Evolutionary conservation across 2,329 filamentous ascomycete species (phyloP), one percentile per base, ranked within the genome.

Genomic region (Venturia pyrina): DNA sequence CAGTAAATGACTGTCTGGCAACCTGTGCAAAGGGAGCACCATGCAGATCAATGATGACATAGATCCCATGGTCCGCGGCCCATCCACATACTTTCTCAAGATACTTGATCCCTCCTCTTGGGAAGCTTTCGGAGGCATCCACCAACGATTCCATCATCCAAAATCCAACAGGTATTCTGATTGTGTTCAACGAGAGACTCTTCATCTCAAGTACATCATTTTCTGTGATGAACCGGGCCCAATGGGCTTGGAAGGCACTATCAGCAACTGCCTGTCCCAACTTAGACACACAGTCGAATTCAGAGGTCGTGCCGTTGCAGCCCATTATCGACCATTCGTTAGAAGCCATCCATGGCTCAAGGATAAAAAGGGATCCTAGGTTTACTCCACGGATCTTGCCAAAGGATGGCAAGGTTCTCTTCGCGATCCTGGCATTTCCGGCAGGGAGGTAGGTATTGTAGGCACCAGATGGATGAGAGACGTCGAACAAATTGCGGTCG

Each of bases 381-480:
- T 85, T 85, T 66, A 85, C 83, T 41, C 83, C 83, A 11, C 82
- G 80, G 63, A 85, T 80, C 70, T 82, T 83, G 57, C 21, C 48
- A n/a, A 24, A 59, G 2, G 53, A 59, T 59, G 53, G 53, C 19
- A 59, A 37, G n/a, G 53, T 59, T 15, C 53, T 34, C 53, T 37
- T 59, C 28, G 5, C 5, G 24, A n/a, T 37, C 19, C 53, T 34
- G 32, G 32, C 53, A n/a, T 37, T n/a, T 59, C 53, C 53, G 19
- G 53, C 28, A 19, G 53, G 53, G 11, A 59, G 28, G 17, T 37
- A 19, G 28, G 32, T 59, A n/a, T 59, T 7, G 17, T 10, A n/a
- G 53, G 32, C 53, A 59, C 37, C 53, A 34, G 53, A 37, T 59
- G 53, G 32, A 11, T 37, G 32, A 37, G 53, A 19, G 19, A 59